Conservation (phyloP, 345 rosid species). For the Combretum micranthum region DNA sequence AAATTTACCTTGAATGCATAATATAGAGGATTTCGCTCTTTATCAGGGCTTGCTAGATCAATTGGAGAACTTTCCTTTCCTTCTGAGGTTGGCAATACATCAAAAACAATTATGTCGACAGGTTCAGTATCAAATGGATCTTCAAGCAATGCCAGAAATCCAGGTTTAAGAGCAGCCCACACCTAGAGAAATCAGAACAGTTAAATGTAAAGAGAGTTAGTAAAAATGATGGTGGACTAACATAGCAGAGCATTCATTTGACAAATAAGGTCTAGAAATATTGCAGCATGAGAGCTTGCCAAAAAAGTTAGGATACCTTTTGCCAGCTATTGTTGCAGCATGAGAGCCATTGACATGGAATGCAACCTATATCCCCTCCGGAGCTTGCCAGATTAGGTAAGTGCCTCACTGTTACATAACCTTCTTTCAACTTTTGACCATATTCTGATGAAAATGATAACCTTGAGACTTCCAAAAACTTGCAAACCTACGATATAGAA, state of each 20-base stretch:
- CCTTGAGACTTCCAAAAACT: slow-evolving; percentile 85
- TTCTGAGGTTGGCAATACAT: slow-evolving; percentile 29
- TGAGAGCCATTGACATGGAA: slow-evolving; percentile 40
- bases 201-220: slow-evolving; percentile 3
- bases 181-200: slow-evolving; percentile 28
- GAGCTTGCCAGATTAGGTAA: slow-evolving; percentile 26
- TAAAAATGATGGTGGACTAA: not conserved
- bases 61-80: slow-evolving; percentile 22
- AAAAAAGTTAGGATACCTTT: slow-evolving; percentile 37
- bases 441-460: slow-evolving; percentile 72
- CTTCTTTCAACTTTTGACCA: slow-evolving; percentile 88
- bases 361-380: slow-evolving; percentile 29
- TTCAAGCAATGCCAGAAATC: slow-evolving; percentile 82
- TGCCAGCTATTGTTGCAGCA: slow-evolving; percentile 56
- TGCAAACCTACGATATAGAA: slow-evolving; percentile 60
- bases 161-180: slow-evolving; percentile 94
- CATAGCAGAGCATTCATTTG: not conserved
- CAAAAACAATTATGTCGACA: slow-evolving; percentile 76
- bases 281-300: not conserved
- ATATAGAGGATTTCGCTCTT: slow-evolving; percentile 61
- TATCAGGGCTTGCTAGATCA: slow-evolving; percentile 51
- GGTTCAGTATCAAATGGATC: slow-evolving; percentile 62
- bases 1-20: slow-evolving; percentile 48
- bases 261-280: not conserved
- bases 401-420: slow-evolving; percentile 72